A percentile compares a stretch with the other conserved stretches of the same genome.
phyloP scores from a whole-genome alignment of 1,284 basidiomycete species.

The Anthracocystis setariae region DNA sequence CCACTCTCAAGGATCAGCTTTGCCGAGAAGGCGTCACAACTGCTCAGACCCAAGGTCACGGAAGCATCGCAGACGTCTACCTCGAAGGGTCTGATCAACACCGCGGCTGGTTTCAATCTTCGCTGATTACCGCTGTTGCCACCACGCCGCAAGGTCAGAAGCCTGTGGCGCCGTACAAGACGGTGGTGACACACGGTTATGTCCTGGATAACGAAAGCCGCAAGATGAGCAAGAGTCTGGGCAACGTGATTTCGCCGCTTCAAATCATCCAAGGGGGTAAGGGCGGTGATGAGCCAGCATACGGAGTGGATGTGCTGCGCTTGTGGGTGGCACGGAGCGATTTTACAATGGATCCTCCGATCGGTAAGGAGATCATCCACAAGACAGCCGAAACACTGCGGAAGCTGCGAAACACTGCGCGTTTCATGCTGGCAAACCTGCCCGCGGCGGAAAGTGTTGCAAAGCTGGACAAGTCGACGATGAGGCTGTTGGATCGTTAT shows the following conservation, averaged over 20 bases:
- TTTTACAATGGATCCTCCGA: slow-evolving; percentile 86
- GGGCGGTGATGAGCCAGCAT: slow-evolving; percentile 75
- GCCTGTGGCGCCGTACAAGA: slow-evolving; percentile 76
- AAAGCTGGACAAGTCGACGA: slow-evolving; percentile 22
- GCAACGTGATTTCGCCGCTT: slow-evolving; percentile 89
- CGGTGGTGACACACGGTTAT: slow-evolving; percentile 95
- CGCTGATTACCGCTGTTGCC: slow-evolving; percentile 84
- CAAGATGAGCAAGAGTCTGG: slow-evolving; percentile 99
- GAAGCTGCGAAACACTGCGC: slow-evolving; percentile 85
- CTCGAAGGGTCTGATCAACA: slow-evolving; percentile 98
- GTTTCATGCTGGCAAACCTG: slow-evolving; percentile 87
- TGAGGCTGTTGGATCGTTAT: slow-evolving; percentile 71
- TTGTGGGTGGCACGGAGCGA: slow-evolving; percentile 93
- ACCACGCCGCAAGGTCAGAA: slow-evolving; percentile 50
- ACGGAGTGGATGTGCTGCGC: slow-evolving; percentile 87
- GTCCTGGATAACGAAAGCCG: slow-evolving; percentile 88
- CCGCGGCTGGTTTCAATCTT: slow-evolving; percentile 98
- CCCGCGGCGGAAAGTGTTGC: slow-evolving; percentile 16
- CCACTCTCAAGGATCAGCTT: slow-evolving; percentile 73
- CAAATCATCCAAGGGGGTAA: slow-evolving; percentile 79
- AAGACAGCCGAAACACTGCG: slow-evolving; percentile 82
- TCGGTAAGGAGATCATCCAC: slow-evolving; percentile 81
- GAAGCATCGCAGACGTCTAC: slow-evolving; percentile 80
- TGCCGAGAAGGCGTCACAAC: background rate
- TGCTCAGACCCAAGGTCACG: background rate